Base-by-base conservation (phyloP, 345 rosid genomes). In the Eucalyptus tenuipes region DNA sequence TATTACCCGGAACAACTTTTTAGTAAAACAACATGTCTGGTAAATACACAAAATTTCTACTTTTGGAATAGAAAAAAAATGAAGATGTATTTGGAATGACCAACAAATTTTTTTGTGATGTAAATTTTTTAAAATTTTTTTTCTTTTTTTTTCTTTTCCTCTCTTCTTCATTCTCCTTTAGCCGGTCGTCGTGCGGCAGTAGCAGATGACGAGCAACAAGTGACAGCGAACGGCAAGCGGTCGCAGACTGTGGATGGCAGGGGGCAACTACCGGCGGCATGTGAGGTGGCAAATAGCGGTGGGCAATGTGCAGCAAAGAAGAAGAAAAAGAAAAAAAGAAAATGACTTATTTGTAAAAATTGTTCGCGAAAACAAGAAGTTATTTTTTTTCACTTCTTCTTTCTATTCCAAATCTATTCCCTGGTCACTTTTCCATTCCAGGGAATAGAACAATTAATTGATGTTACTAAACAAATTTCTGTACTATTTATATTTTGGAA, bases 141-240 rank as follows among this genome's bases (percentile, higher is more conserved):
- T 50, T 50, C 2, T 50, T 49, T 17, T 17, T 52, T 18, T 12
- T 18, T 0, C 2, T 52, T 52, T 7, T 52, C 4, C 10, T 7
- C 9, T 17, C 0, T 18, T 18, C 0, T 52, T 18, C 24, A 18
- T 52, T 24, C 10, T 4, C 55, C 4, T 18, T 18, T 18, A 18
- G 57, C 57, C 24, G 17, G 18, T 52, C 2, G 0, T 0, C 0
- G 0, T 0, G 55, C 0, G 4, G 0, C 2, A 1, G 0, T 8
- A 0, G 2, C 9, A 52, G 1, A 52, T 52, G 55, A 24, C 2
- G 2, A 0, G 1, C 1, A 52, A 0, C 24, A 18, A 52, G 24
- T 2, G 0, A 7, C 0, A 0, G 2, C 24, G 0, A 52, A 52
- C 0, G 0, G 0, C 2, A 1, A 0, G 2, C 0, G 0, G 4